Conservation (phyloP, 2,329 filamentous ascomycete genomes). For the Neodidymelliopsis sp. region DNA sequence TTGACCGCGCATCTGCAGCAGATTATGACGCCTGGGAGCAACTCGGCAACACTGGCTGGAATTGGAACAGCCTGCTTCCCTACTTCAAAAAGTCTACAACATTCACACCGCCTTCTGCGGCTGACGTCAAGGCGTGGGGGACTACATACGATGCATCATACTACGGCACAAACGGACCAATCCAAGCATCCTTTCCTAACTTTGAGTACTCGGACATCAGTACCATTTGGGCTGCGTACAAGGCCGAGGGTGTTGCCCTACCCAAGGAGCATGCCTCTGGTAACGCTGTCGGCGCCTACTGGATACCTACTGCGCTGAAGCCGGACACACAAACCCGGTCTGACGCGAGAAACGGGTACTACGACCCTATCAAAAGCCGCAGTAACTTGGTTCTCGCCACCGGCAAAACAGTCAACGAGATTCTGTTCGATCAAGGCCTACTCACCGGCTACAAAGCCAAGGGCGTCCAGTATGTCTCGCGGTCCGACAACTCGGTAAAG, state of each 20-base stretch:
- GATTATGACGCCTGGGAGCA: constrained; percentile 63
- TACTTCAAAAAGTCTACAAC: constrained; percentile 45
- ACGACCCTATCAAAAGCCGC: constrained; percentile 32
- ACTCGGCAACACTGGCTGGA: constrained; percentile 62
- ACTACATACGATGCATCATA: constrained; percentile 37
- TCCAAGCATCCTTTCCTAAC: constrained; percentile 36
- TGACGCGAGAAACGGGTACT: constrained; percentile 41
- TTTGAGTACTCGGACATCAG: constrained; percentile 35
- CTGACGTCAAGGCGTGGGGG: constrained; percentile 26
- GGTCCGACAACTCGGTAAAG: constrained; percentile 25
- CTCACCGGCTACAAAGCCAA: constrained; percentile 27
- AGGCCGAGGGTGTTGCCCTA: constrained; percentile 24
- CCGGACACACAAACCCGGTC: constrained; percentile 43
- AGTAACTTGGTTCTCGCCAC: constrained; percentile 33
- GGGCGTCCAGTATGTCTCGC: constrained; percentile 32
- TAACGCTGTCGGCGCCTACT: constrained; percentile 38
- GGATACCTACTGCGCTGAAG: constrained; percentile 37
- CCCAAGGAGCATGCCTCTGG: constrained; percentile 39
- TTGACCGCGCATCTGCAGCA: constrained; percentile 44
- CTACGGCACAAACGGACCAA: constrained; percentile 33
- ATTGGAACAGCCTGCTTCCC: constrained; percentile 35
- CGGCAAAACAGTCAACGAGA: constrained; percentile 34
- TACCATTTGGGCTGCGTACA: constrained; percentile 31
- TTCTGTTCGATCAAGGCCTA: constrained; percentile 29
- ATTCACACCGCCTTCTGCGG: constrained; percentile 27